Evolutionary conservation across 31 red algal genomes (phyloP).

Genomic region (Endocladia muricata): DNA sequence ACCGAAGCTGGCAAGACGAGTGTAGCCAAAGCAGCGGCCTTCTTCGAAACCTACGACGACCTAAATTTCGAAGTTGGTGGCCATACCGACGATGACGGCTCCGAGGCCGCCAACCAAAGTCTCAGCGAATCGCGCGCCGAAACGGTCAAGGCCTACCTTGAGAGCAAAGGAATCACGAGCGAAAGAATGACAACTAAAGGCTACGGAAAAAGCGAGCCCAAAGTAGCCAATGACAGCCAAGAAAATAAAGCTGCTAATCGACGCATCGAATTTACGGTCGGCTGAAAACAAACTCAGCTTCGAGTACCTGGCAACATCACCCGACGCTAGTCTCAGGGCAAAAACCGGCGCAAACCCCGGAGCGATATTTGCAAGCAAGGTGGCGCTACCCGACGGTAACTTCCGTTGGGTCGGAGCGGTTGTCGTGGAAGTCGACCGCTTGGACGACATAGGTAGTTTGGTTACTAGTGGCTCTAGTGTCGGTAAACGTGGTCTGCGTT

Average conservation of each 20-base stretch:
- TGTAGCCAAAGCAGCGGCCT: no score
- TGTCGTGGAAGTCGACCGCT: no score
- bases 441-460: no score
- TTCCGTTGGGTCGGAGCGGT: no score
- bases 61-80: neutral
- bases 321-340: no score
- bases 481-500: no score
- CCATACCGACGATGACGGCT: conserved; percentile 14
- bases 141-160: neutral
- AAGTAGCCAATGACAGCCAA: neutral
- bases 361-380: no score
- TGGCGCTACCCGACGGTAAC: no score
- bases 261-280: conserved; percentile 6
- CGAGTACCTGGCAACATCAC: neutral
- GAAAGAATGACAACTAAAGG: neutral
- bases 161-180: neutral
- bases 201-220: conserved; percentile 6
- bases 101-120: neutral
- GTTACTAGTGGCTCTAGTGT: no score
- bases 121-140: neutral
- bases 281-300: neutral
- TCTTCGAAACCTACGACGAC: no score
- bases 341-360: no score
- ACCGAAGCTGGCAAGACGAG: no score
- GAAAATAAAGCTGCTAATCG: neutral